phyloP scores from a whole-genome alignment of 768 basidiomycete species.

The Daedaleopsis nitida region DNA sequence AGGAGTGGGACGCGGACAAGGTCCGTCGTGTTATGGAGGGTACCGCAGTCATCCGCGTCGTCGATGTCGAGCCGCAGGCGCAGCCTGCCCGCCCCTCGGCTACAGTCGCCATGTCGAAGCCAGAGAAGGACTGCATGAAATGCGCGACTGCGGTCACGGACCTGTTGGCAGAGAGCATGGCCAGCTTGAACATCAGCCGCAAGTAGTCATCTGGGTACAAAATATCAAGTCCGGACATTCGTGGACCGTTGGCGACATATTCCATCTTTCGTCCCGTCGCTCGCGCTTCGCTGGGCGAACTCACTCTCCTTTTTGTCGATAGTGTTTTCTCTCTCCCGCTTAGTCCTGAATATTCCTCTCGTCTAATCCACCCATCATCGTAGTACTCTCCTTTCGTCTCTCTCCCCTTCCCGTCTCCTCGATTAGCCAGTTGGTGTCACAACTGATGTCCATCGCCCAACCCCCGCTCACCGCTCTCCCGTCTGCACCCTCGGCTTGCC shows the following conservation, averaged over 20 bases:
- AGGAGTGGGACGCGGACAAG: slow-evolving; percentile 68
- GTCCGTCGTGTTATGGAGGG: slow-evolving; percentile 82
- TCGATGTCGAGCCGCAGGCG: slow-evolving; percentile 61
- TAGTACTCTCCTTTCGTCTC: background rate
- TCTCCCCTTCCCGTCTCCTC: background rate
- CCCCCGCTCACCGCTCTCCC: background rate
- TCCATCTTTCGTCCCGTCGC: background rate
- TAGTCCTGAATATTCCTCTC: background rate
- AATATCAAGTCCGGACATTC: background rate
- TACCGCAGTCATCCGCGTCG: slow-evolving; percentile 75
- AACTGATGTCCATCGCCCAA: background rate
- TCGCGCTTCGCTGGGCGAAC: background rate
- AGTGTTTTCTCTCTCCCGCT: background rate
- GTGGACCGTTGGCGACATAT: background rate
- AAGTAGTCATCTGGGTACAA: slow-evolving; percentile 26
- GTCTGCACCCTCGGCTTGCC: background rate
- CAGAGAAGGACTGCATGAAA: slow-evolving; percentile 8
- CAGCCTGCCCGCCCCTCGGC: background rate
- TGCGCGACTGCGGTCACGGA: slow-evolving; percentile 33
- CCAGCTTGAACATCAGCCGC: slow-evolving; percentile 62
- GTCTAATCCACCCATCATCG: slow-evolving; percentile 3
- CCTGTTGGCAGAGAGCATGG: slow-evolving; percentile 69
- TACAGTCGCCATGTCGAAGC: background rate
- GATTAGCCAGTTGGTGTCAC: too few relatives aligned
- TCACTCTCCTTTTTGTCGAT: slow-evolving; percentile 16